Conservation (phyloP, 2,329 filamentous ascomycete species). For the Fusarium sp. region DNA sequence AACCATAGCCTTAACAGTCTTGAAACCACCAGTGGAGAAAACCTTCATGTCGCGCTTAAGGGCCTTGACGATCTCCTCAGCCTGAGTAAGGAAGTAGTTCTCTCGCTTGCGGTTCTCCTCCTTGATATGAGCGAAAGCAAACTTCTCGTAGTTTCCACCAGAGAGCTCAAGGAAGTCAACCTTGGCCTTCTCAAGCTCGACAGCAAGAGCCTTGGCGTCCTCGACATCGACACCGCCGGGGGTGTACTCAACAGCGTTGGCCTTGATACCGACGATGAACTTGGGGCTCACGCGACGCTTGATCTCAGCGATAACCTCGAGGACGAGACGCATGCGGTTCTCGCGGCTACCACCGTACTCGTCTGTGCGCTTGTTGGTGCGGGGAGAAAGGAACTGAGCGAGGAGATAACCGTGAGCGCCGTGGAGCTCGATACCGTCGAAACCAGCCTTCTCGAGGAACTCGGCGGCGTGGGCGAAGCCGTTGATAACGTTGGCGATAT, state of each 20-base stretch:
- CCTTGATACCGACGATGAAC: conserved; percentile 64
- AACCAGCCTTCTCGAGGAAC: conserved; percentile 50
- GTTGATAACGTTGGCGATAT: conserved; percentile 24
- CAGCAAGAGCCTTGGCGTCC: conserved; percentile 61
- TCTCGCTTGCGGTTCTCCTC: conserved; percentile 65
- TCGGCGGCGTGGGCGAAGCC: conserved; percentile 54
- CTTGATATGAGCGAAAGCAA: conserved; percentile 62
- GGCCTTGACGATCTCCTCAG: conserved; percentile 58
- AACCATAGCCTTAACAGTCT: conserved; percentile 15
- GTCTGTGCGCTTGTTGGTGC: conserved; percentile 62
- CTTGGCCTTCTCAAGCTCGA: conserved; percentile 58
- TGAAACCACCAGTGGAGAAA: conserved; percentile 35
- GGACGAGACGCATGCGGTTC: conserved; percentile 58
- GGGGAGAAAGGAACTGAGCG: conserved; percentile 59
- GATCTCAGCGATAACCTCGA: conserved; percentile 54
- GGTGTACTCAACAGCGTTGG: conserved; percentile 66
- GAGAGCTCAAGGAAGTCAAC: conserved; percentile 69
- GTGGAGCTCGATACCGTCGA: conserved; percentile 34
- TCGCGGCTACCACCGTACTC: conserved; percentile 59
- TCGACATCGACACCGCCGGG: conserved; percentile 62
- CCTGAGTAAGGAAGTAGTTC: conserved; percentile 69
- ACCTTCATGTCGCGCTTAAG: conserved; percentile 29
- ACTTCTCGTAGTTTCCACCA: conserved; percentile 67
- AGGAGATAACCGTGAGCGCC: conserved; percentile 57
- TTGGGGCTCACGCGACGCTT: conserved; percentile 59